phyloP scores from a whole-genome alignment of 2,329 filamentous ascomycete species.

The Ascochyta rabiei region DNA sequence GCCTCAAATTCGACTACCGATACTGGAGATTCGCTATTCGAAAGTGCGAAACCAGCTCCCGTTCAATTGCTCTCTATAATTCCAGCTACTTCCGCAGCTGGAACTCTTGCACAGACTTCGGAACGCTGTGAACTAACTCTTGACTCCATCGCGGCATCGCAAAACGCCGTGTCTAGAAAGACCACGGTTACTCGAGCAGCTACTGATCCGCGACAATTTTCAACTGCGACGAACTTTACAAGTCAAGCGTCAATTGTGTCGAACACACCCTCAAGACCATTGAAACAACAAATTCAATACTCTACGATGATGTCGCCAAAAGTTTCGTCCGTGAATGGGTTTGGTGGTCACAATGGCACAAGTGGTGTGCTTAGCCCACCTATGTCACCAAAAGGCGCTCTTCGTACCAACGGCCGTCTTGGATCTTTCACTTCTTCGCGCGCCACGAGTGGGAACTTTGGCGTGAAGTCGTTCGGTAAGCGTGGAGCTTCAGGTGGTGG shows the following conservation, averaged over 20 bases:
- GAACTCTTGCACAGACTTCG: neutral
- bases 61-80: neutral
- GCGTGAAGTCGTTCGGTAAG: constrained; percentile 20
- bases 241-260: constrained; percentile 9
- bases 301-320: constrained; percentile 14
- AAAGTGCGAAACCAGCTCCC: neutral
- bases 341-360: constrained; percentile 14
- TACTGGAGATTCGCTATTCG: neutral
- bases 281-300: neutral
- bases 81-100: neutral
- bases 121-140: neutral
- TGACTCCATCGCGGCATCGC: neutral
- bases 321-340: constrained; percentile 14
- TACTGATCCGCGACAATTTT: constrained; percentile 1
- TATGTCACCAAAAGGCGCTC: constrained; percentile 24
- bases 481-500: constrained; percentile 17
- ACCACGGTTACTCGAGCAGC: neutral
- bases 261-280: neutral
- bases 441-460: constrained; percentile 26
- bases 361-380: constrained; percentile 27
- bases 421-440: constrained; percentile 31
- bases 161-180: neutral
- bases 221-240: constrained; percentile 10
- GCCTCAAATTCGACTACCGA: neutral
- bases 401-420: constrained; percentile 25